Conservation (phyloP, 208 protist genomes). For the Leishmania turanica region DNA sequence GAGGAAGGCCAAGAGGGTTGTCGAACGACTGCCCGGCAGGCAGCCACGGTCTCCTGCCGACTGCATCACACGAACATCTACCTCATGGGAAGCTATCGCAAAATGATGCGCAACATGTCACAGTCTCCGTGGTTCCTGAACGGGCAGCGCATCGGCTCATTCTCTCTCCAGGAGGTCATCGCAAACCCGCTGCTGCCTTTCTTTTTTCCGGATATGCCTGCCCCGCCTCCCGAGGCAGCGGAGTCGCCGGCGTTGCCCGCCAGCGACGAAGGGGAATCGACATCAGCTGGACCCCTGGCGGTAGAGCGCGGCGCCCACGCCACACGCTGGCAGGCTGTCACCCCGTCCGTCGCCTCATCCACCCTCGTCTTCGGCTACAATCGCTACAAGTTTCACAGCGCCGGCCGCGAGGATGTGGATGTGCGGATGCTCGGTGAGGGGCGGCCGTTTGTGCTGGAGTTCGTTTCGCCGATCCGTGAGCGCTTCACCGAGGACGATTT, state of each 20-base stretch:
- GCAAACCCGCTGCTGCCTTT: conserved; percentile 74
- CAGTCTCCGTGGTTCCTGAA: conserved; percentile 90
- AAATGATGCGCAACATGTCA: conserved; percentile 82
- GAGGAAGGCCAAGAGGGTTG: background rate
- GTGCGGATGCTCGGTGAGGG: conserved; percentile 95
- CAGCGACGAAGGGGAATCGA: background rate
- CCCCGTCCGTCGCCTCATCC: conserved; percentile 29
- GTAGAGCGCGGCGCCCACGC: conserved; percentile 31
- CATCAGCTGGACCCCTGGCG: background rate
- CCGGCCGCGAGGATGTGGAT: conserved; percentile 95
- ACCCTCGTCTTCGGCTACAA: conserved; percentile 69
- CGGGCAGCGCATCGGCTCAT: conserved; percentile 72
- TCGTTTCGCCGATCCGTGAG: conserved; percentile 72
- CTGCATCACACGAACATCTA: conserved; percentile 80
- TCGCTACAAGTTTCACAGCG: conserved; percentile 92
- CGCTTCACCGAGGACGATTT: conserved; percentile 63
- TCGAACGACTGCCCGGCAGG: conserved; percentile 23
- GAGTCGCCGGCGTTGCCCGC: conserved; percentile 1
- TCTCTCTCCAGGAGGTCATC: conserved; percentile 88
- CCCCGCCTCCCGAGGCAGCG: conserved; percentile 26
- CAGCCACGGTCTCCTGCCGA: conserved; percentile 44
- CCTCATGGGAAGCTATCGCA: conserved; percentile 86
- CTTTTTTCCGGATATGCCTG: conserved; percentile 76
- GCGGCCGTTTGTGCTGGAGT: conserved; percentile 93
- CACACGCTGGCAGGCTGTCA: conserved; percentile 39